Evolutionary conservation across 129 eudicot species (phyloP).

Genomic region (Escallonia rubra): DNA sequence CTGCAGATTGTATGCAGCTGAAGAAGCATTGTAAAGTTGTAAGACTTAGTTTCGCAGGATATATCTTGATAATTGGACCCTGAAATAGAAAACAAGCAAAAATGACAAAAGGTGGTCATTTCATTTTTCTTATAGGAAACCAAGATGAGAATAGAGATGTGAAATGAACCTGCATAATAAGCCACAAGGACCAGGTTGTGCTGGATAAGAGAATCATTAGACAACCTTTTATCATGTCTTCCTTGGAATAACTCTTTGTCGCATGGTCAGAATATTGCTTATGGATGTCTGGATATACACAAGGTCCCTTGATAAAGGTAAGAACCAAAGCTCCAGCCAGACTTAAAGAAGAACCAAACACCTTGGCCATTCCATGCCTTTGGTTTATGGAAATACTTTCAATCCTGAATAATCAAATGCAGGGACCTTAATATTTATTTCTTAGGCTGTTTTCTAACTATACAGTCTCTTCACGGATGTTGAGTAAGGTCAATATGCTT

Average conservation of each 20-base stretch:
- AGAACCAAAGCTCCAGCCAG: background rate
- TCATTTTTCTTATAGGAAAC: background rate
- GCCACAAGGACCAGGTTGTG: conserved; percentile 1
- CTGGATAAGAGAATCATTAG: background rate
- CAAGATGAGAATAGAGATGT: background rate
- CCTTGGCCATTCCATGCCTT: background rate
- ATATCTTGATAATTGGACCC: conserved; percentile 18
- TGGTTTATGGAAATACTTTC: background rate
- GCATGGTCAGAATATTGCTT: background rate
- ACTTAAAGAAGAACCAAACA: background rate
- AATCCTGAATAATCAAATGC: background rate
- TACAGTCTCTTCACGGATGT: background rate
- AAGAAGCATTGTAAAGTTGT: conserved; percentile 18
- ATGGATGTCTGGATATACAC: background rate
- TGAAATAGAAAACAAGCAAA: conserved; percentile 1
- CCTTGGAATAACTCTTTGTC: background rate
- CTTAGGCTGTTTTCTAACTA: background rate
- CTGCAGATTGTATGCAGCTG: conserved; percentile 7
- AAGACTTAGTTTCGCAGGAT: conserved; percentile 26
- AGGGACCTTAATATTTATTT: background rate
- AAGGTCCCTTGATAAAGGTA: background rate
- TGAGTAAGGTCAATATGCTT: background rate
- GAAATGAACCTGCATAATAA: conserved; percentile 1
- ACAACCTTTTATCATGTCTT: background rate
- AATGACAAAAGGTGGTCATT: background rate